Percentiles rank a stretch among this genome's conserved stretches.
Evolutionary conservation across 1,284 basidiomycete genomes (phyloP).

Genomic region (Irpex sp.): DNA sequence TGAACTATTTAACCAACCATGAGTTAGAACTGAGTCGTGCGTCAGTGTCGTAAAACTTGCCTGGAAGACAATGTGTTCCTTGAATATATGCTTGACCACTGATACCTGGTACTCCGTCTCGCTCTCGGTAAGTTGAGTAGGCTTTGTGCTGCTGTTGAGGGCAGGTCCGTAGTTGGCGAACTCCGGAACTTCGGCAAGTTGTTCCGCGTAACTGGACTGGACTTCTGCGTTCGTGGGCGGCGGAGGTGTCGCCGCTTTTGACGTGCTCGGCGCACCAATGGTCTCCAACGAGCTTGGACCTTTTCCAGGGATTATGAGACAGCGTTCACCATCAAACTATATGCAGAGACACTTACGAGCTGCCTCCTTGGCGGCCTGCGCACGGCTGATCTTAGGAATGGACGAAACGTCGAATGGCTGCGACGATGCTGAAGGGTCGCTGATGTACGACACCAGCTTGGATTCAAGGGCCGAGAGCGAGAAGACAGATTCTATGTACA

Average conservation of each 20-base stretch:
- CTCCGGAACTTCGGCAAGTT: constrained; percentile 86
- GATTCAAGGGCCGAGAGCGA: constrained; percentile 85
- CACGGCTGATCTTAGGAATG: constrained; percentile 89
- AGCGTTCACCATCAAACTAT: constrained; percentile 5
- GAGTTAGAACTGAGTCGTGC: background rate
- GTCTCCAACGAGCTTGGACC: constrained; percentile 84
- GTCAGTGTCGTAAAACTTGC: constrained; percentile 36
- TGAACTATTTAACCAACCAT: constrained; percentile 64
- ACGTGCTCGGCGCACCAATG: constrained; percentile 65
- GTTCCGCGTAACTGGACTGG: constrained; percentile 83
- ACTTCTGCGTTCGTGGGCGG: constrained; percentile 76
- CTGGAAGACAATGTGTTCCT: constrained; percentile 95
- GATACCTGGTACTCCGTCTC: constrained; percentile 99
- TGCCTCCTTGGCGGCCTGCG: constrained; percentile 83
- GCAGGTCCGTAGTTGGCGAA: constrained; percentile 85
- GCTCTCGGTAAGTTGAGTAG: constrained; percentile 87
- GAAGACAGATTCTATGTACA: constrained; percentile 77
- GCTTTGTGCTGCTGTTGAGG: constrained; percentile 83
- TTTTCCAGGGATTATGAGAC: constrained; percentile 25
- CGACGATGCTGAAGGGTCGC: constrained; percentile 65
- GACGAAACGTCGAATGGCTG: constrained; percentile 78
- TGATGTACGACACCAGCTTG: constrained; percentile 87
- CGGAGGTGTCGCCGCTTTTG: constrained; percentile 58
- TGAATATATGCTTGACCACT: constrained; percentile 96
- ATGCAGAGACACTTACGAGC: constrained; percentile 54